Evolutionary conservation across 2,329 filamentous ascomycete genomes (phyloP).

Genomic region (Pezicula carpinea): DNA sequence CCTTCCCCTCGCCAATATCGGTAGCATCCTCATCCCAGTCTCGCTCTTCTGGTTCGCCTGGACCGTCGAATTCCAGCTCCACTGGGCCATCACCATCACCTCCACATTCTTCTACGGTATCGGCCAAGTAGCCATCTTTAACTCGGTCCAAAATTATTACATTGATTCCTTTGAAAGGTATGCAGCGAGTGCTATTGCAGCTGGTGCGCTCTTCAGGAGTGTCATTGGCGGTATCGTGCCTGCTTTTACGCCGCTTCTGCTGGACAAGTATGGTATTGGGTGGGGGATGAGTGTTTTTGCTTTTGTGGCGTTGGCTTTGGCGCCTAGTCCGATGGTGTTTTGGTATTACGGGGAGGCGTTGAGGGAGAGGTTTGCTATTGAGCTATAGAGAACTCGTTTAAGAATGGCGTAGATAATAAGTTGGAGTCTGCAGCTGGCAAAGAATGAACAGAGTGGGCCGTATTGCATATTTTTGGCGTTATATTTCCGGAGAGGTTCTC

Average conservation of each 20-base stretch:
- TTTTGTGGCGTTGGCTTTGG: slow-evolving; percentile 38
- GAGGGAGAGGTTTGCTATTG: slow-evolving; percentile 39
- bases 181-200: slow-evolving; percentile 44
- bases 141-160: slow-evolving; percentile 49
- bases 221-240: slow-evolving; percentile 42
- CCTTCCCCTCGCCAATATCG: slow-evolving; percentile 45
- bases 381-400: too few species aligned
- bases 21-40: slow-evolving; percentile 47
- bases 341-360: slow-evolving; percentile 41
- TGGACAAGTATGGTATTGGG: slow-evolving; percentile 41
- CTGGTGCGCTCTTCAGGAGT: slow-evolving; percentile 41
- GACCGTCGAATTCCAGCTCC: slow-evolving; percentile 47
- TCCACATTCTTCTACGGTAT: slow-evolving; percentile 44
- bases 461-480: too few species aligned
- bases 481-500: too few species aligned
- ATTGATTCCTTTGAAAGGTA: slow-evolving; percentile 47
- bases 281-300: slow-evolving; percentile 46
- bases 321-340: slow-evolving; percentile 44
- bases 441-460: too few species aligned
- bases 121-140: slow-evolving; percentile 48
- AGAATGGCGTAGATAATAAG: too few species aligned
- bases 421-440: too few species aligned
- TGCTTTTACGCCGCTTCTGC: slow-evolving; percentile 37
- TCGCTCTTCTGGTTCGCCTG: slow-evolving; percentile 57
- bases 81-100: slow-evolving; percentile 53